phyloP scores from a whole-genome alignment of 2,329 filamentous ascomycete genomes.

The Didymella keratinophila region DNA sequence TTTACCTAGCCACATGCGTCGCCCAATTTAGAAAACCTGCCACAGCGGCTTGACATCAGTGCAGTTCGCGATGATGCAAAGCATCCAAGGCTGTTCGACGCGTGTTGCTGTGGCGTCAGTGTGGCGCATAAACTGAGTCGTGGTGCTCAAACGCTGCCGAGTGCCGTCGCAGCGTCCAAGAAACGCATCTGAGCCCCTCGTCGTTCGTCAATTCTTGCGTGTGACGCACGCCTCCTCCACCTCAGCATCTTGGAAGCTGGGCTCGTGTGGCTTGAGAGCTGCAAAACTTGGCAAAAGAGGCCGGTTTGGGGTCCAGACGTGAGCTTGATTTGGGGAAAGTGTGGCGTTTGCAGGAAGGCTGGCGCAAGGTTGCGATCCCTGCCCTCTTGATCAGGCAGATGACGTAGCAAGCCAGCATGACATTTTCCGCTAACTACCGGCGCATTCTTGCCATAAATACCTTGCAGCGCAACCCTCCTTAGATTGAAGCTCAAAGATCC shows the following conservation, averaged over 20 bases:
- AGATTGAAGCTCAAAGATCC: slow-evolving; percentile 15
- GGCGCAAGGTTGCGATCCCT: background rate
- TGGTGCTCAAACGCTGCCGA: too few relatives aligned
- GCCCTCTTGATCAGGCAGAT: background rate
- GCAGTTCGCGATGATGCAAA: slow-evolving; percentile 2
- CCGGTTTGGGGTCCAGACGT: slow-evolving; percentile 1
- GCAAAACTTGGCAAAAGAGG: slow-evolving; percentile 12
- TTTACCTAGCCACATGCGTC: slow-evolving; percentile 13
- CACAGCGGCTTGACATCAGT: slow-evolving; percentile 7
- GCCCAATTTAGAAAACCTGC: slow-evolving; percentile 11
- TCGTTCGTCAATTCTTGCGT: slow-evolving; percentile 1
- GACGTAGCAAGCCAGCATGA: slow-evolving; percentile 13
- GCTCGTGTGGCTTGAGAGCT: background rate
- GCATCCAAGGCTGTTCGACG: slow-evolving; percentile 4
- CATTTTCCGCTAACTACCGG: slow-evolving; percentile 25
- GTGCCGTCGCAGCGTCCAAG: background rate
- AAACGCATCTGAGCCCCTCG: slow-evolving; percentile 3
- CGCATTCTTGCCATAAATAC: slow-evolving; percentile 34
- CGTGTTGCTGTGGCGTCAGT: slow-evolving; percentile 13
- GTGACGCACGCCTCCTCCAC: slow-evolving; percentile 11
- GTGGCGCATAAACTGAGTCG: slow-evolving; percentile 5
- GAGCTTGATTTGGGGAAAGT: slow-evolving; percentile 10
- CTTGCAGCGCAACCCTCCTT: slow-evolving; percentile 8
- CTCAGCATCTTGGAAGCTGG: slow-evolving; percentile 8
- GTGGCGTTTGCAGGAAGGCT: slow-evolving; percentile 12